phyloP scores from a whole-genome alignment of 768 basidiomycete genomes.

The Lactarius hatsudake region DNA sequence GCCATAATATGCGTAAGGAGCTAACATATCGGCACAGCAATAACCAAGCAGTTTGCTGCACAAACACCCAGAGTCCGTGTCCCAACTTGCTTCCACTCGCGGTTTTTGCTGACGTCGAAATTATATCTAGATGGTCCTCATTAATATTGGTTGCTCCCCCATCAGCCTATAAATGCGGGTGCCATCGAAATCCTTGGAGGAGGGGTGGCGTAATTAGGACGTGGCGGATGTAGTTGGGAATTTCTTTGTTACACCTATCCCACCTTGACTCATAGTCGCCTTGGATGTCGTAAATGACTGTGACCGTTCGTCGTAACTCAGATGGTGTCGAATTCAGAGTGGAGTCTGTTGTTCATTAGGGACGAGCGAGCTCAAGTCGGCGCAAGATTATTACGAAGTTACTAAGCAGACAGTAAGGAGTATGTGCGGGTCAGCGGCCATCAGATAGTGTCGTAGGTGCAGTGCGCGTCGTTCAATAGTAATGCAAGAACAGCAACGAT shows the following conservation, averaged over 20 bases:
- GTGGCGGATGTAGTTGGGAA: neutral
- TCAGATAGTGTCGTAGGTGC: neutral
- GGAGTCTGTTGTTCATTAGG: neutral
- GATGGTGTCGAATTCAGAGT: neutral
- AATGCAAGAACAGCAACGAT: conserved; percentile 89
- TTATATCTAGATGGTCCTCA: neutral
- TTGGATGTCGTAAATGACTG: neutral
- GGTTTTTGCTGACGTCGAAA: neutral
- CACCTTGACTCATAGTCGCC: neutral
- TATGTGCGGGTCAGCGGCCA: neutral
- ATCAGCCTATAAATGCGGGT: neutral
- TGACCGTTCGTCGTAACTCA: neutral
- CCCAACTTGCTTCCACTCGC: neutral
- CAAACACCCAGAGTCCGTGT: neutral
- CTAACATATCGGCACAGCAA: neutral
- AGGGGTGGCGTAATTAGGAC: neutral
- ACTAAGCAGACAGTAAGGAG: neutral
- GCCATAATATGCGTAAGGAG: neutral
- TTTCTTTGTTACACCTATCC: neutral
- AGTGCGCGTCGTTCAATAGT: conserved; percentile 51
- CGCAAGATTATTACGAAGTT: neutral
- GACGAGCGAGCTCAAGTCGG: neutral
- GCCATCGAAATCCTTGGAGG: neutral
- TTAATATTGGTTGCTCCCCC: neutral
- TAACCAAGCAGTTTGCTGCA: neutral